These are phyloP conservation scores for Diospyros lotus DNA, from an alignment of 148 eudicot species.

Conservation along the genomic window DNA sequence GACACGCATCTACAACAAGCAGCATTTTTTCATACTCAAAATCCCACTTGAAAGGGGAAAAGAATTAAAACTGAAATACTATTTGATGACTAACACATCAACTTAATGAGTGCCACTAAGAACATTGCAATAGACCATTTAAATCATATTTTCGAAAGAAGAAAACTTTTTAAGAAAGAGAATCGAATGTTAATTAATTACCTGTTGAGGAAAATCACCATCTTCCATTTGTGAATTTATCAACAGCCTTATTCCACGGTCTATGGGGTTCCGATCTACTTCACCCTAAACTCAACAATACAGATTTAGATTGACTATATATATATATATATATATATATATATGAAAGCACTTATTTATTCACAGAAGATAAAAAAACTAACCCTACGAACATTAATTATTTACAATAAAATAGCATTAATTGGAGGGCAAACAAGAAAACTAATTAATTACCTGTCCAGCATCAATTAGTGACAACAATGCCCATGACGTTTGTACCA, in stretches of 20 bases:
- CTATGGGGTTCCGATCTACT: constrained; percentile 43
- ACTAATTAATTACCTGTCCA: constrained; percentile 42
- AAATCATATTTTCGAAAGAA: no score
- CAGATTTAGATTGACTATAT: neutral
- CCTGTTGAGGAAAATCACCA: constrained; percentile 74
- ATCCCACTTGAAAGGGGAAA: no score
- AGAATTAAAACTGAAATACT: neutral
- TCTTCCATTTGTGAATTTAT: constrained; percentile 53
- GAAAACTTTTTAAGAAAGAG: no score
- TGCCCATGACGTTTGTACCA: constrained; percentile 75
- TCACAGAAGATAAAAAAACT: no score
- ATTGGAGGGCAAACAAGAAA: no score
- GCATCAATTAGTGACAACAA: constrained; percentile 59
- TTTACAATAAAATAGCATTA: no score
- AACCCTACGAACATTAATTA: no score
- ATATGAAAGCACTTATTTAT: no score
- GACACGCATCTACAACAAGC: neutral
- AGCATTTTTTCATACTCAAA: no score
- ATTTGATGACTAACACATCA: neutral
- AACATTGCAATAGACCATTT: no score
- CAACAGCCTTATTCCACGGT: constrained; percentile 37
- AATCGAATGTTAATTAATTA: neutral
- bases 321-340: neutral
- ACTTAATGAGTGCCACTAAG: no score
- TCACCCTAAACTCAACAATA: constrained; percentile 28